A percentile compares a stretch with the other conserved stretches of the same genome.
These are phyloP conservation scores for Kwoniella europaea DNA, from an alignment of 768 basidiomycete species.

Conservation along the genomic window DNA sequence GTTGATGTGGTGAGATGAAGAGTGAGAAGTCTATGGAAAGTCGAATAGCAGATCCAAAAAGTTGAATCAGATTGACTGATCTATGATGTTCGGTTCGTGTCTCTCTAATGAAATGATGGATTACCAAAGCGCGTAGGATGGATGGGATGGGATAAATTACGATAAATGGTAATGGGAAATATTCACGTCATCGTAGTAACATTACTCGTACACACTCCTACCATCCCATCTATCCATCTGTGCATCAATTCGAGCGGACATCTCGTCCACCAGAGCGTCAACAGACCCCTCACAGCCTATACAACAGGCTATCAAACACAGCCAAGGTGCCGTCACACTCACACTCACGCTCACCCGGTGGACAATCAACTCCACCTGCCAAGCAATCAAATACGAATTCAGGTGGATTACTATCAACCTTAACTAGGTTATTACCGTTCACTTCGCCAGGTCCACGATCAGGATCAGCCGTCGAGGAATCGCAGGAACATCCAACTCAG, in stretches of 20 bases:
- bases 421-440: slow-evolving; percentile 18
- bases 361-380: not conserved
- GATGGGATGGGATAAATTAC: slow-evolving; percentile 16
- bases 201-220: not conserved
- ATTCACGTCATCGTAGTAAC: slow-evolving; percentile 3
- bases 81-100: slow-evolving; percentile 16
- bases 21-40: slow-evolving; percentile 21
- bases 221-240: not conserved
- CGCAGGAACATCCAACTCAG: not conserved
- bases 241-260: not conserved
- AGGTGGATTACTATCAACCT: slow-evolving; percentile 18
- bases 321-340: not conserved
- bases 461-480: not conserved
- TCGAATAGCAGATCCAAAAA: not conserved
- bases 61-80: not conserved
- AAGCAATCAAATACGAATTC: not conserved
- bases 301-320: not conserved
- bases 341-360: not conserved
- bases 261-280: not conserved
- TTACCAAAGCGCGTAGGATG: slow-evolving; percentile 15
- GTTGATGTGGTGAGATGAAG: not conserved
- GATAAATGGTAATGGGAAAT: slow-evolving; percentile 4
- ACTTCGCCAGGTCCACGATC: slow-evolving; percentile 5
- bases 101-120: not conserved
- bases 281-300: not conserved